Evolutionary conservation across 257 asterid genomes (phyloP).

Genomic region (Solanum piurae): DNA sequence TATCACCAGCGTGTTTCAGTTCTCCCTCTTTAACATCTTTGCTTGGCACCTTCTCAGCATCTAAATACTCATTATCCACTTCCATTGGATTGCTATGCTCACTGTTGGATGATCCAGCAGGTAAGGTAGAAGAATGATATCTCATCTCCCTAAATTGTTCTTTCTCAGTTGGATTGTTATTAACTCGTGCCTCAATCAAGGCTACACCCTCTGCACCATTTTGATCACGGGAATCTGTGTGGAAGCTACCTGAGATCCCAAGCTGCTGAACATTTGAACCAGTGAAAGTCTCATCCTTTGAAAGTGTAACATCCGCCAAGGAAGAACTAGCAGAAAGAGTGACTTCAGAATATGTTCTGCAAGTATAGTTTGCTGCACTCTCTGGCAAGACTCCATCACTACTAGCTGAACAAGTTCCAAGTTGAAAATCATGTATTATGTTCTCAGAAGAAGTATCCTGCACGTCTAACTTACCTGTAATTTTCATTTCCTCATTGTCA

Average conservation of each 20-base stretch:
- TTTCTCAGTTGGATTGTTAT: background rate
- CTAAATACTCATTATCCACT: constrained; percentile 8
- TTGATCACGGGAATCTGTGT: constrained; percentile 11
- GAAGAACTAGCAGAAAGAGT: background rate
- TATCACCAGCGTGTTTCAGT: constrained; percentile 7
- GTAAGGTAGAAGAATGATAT: constrained; percentile 2
- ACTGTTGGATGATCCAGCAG: constrained; percentile 7
- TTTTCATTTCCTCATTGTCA: background rate
- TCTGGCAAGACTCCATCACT: constrained; percentile 3
- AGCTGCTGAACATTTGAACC: constrained; percentile 15
- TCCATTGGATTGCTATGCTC: constrained; percentile 11
- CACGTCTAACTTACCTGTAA: background rate
- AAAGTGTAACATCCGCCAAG: constrained; percentile 16
- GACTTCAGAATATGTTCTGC: background rate
- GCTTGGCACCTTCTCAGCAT: constrained; percentile 13
- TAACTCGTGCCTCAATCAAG: background rate
- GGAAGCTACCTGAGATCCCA: constrained; percentile 11
- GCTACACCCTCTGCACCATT: constrained; percentile 7
- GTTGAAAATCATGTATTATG: background rate
- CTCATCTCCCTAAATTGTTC: constrained; percentile 14
- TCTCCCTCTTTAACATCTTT: constrained; percentile 14
- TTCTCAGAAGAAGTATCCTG: background rate
- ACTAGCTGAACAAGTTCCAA: background rate
- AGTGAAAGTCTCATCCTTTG: constrained; percentile 3
- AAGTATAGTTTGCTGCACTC: constrained; percentile 5